phyloP scores from a whole-genome alignment of 2,329 filamentous ascomycete species.

The Alternaria alternata region DNA sequence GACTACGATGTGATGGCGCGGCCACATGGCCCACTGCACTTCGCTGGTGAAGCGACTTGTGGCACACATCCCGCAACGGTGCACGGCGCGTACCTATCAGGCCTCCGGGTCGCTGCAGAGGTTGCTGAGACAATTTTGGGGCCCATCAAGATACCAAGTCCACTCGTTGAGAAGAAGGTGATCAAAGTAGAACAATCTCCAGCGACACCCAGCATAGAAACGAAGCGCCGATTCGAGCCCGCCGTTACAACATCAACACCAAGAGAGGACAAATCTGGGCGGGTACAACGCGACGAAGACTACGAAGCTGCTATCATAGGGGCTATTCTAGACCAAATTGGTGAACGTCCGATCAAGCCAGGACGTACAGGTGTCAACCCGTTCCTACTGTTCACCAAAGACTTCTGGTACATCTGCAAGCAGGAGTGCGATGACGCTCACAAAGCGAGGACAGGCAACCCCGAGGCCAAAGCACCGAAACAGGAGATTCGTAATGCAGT shows the following conservation, averaged over 20 bases:
- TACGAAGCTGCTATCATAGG: slow-evolving; percentile 67
- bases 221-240: slow-evolving; percentile 38
- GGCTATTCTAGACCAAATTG: slow-evolving; percentile 68
- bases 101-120: slow-evolving; percentile 86
- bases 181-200: slow-evolving; percentile 34
- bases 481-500: slow-evolving; percentile 84
- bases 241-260: slow-evolving; percentile 13
- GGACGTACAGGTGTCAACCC: slow-evolving; percentile 80
- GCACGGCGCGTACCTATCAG: slow-evolving; percentile 94
- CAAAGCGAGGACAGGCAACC: slow-evolving; percentile 68
- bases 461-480: slow-evolving; percentile 70
- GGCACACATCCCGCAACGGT: slow-evolving; percentile 96
- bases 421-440: slow-evolving; percentile 73
- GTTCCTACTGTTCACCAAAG: slow-evolving; percentile 88
- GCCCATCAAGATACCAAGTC: slow-evolving; percentile 76
- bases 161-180: slow-evolving; percentile 73
- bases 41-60: slow-evolving; percentile 95
- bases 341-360: slow-evolving; percentile 77
- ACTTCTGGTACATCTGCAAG: slow-evolving; percentile 69
- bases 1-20: slow-evolving; percentile 94
- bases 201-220: slow-evolving; percentile 21
- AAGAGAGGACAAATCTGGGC: slow-evolving; percentile 31
- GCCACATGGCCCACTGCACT: slow-evolving; percentile 85
- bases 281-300: slow-evolving; percentile 49
- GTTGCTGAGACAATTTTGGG: slow-evolving; percentile 82